Evolutionary conservation across 208 protist species (phyloP), one percentile per base, ranked within the genome.

Genomic region (Leishmania mexicana): DNA sequence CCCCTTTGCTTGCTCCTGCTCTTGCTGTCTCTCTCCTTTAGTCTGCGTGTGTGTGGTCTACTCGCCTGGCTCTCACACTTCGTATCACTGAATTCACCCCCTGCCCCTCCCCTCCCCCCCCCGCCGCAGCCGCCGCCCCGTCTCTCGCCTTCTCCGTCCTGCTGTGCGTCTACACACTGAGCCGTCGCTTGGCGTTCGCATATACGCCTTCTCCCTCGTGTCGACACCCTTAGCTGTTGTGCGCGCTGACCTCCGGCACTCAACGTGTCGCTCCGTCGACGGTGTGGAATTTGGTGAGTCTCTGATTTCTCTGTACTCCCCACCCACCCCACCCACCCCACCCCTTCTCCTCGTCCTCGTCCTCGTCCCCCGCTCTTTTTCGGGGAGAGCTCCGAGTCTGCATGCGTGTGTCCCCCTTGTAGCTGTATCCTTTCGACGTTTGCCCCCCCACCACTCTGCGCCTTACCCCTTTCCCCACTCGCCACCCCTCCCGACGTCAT

Each of bases 1-100:
- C 28, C 31, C 58, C 58, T 64, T 64, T 64, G 21, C 28, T 35
- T 67, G 21, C 53, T 76, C 51, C 78, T 51, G 80, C 54, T 81
- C 68, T 53, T 67, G 31, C 40, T 64, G 51, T 76, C 54, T 64
- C 51, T 54, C 6, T 21, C 82, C 6, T 75, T 49, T 64, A 7
- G 31, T n/a, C 57, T 78, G 24, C 8, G 75, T 49, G 38, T 67
- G 21, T 68, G 75, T 47, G 11, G 38, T 24, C 47, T 35, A 64
- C 58, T 64, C 58, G 58, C 10, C 58, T 35, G 58, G 28, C 47
- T 24, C 28, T 28, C 58, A 35, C 58, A 10, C 28, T 13, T 64
- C 28, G 28, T 19, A 64, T 35, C 58, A 64, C 58, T 6, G 8
- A 64, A 31, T 17, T 64, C 10, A 1, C 28, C 28, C 53, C 19